A percentile compares a stretch with the other conserved stretches of the same genome.
These are phyloP conservation scores for Chiua sp. DNA, from an alignment of 1,284 basidiomycete species.

Conservation along the genomic window DNA sequence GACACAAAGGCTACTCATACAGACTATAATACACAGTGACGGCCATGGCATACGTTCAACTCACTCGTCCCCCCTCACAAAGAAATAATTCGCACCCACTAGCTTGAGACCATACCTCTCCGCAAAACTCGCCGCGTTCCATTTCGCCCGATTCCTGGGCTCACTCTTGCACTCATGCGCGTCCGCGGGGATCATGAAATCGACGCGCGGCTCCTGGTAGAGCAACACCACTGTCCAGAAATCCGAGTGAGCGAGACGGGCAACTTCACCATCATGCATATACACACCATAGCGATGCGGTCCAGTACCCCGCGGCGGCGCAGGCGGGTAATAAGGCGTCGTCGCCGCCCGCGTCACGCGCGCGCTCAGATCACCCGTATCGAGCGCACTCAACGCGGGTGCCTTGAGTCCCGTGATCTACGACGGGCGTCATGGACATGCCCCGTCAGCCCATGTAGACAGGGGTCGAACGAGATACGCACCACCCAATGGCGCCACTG, in stretches of 20 bases:
- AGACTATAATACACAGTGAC: too few species aligned
- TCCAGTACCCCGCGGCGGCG: constrained; percentile 60
- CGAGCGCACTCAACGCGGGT: constrained; percentile 41
- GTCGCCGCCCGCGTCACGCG: constrained; percentile 52
- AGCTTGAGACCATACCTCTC: constrained; percentile 57
- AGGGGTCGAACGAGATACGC: constrained; percentile 21
- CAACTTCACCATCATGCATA: not conserved
- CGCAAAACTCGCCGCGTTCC: constrained; percentile 61
- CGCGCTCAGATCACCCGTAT: constrained; percentile 42
- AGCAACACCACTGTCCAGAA: constrained; percentile 52
- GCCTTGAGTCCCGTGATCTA: constrained; percentile 64
- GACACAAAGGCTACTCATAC: not conserved
- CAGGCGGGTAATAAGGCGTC: constrained; percentile 64
- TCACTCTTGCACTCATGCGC: constrained; percentile 53
- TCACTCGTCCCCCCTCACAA: constrained; percentile 30
- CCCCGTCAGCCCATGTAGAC: not conserved
- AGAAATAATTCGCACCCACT: constrained; percentile 64
- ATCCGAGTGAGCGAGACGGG: too few species aligned
- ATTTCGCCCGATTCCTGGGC: constrained; percentile 54
- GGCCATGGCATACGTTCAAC: not conserved
- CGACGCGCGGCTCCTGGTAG: constrained; percentile 59
- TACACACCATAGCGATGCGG: constrained; percentile 62
- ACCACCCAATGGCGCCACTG: constrained; percentile 75
- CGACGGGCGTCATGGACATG: not conserved
- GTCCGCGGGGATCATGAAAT: constrained; percentile 48